Base-by-base conservation (phyloP, 78 protist genomes). In the Speleostelium caveatum region DNA sequence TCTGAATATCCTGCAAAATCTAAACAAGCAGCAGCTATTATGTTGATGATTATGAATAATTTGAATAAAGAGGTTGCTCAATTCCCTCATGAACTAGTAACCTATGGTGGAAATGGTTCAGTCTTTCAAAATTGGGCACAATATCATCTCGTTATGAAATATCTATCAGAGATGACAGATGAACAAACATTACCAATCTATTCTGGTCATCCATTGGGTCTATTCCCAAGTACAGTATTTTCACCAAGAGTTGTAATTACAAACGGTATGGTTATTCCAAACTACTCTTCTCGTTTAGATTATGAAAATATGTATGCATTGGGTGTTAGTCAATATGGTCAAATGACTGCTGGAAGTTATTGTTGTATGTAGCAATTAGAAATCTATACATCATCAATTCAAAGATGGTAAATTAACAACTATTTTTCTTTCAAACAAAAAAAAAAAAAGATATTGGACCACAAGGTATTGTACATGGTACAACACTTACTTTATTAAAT, bases 31-130 rank as follows among this genome's bases (percentile, higher is more conserved):
- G 94, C 94, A 30, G 73, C 96, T 33, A 96, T 97, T 67, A 92
- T 94, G 96, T 60, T 94, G 72, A 97, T 97, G 98, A 96, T 97
- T 66, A 80, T 80, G 94, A 97, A 97, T 62, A 96, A 96, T 76
- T 77, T 97, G 28, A 98, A 96, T 62, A 41, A 59, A 51, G 86
- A 85, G n/a, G 97, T 97, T 10, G 98, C 98, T 24, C 98, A 96
- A 87, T 97, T 80, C 66, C 98, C 98, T 22, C 96, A 97, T 55
- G 98, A 97, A 58, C 88, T 97, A 30, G 86, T 97, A 22, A 97
- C 98, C 30, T 97, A 97, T 80, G 98, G 98, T 41, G 97, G 98
- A n/a, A 97, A 97, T 80, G 98, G 98, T 53, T 33, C 97, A 12
- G 98, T 96, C 5, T 96, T 97, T 80, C 72, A 58, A 61, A 94